phyloP scores from a whole-genome alignment of 1,284 basidiomycete species.

The Ganoderma lucidum region DNA sequence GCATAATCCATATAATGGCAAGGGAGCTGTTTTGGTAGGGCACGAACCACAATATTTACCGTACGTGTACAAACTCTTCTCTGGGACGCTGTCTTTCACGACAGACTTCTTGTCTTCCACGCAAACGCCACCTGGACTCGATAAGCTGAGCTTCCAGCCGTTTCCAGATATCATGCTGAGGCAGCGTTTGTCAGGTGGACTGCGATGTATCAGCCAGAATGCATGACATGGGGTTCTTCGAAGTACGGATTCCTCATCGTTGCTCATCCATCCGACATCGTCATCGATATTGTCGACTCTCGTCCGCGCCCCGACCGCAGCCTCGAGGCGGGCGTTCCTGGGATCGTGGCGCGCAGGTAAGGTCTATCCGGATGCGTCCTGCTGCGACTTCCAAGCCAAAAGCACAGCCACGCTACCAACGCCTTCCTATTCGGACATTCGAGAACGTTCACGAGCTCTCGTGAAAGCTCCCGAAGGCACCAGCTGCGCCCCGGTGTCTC shows the following conservation, averaged over 20 bases:
- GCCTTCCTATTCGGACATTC: not conserved
- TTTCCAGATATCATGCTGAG: not conserved
- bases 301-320: not conserved
- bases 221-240: too few relatives aligned
- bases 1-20: too few relatives aligned
- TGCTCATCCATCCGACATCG: constrained; percentile 1
- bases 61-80: not conserved
- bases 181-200: not conserved
- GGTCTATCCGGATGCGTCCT: constrained; percentile 3
- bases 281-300: not conserved
- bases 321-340: not conserved
- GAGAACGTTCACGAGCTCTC: not conserved
- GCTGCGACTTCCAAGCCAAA: not conserved
- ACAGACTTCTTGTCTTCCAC: not conserved
- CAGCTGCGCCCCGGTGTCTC: not conserved
- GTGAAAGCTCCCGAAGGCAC: not conserved
- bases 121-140: not conserved
- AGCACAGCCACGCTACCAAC: not conserved
- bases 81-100: not conserved
- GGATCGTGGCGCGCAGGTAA: not conserved
- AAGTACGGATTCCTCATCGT: not conserved
- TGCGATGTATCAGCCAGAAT: not conserved
- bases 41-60: too few relatives aligned
- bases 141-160: not conserved
- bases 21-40: too few relatives aligned